Evolutionary conservation across 2,329 filamentous ascomycete genomes (phyloP).

Genomic region (Aspergillus fischeri): DNA sequence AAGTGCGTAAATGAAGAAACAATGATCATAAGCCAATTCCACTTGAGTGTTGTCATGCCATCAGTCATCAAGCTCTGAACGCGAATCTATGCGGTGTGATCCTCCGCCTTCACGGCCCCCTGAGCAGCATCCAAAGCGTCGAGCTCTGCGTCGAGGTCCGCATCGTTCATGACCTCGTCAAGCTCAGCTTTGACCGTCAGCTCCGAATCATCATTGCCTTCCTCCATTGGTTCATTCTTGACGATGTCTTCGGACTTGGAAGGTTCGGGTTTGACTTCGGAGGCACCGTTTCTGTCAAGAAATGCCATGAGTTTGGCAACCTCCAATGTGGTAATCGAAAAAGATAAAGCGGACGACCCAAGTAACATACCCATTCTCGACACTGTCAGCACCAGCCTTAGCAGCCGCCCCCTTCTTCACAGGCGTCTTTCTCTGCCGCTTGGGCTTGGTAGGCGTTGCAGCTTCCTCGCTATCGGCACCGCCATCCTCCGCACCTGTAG

Average conservation of each 20-base stretch:
- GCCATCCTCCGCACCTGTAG: constrained; percentile 2
- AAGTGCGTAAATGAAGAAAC: neutral
- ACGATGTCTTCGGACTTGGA: neutral
- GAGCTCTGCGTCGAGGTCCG: constrained; percentile 13
- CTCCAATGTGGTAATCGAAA: neutral
- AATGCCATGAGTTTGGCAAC: neutral
- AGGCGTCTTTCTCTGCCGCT: constrained; percentile 18
- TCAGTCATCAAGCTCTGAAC: neutral
- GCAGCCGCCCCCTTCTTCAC: constrained; percentile 15
- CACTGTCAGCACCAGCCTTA: constrained; percentile 2
- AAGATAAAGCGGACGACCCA: neutral
- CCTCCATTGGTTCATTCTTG: neutral
- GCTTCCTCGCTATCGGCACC: constrained; percentile 3
- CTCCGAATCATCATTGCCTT: neutral
- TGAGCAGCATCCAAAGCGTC: constrained; percentile 5
- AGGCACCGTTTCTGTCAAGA: neutral
- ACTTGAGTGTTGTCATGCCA: neutral
- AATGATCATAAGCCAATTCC: neutral
- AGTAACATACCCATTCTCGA: constrained; percentile 2
- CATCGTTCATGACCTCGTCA: constrained; percentile 3
- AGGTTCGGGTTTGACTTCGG: neutral
- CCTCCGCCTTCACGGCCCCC: neutral
- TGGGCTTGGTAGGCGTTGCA: constrained; percentile 13
- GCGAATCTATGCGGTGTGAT: neutral
- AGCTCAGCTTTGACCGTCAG: constrained; percentile 1